A percentile compares a stretch with the other conserved stretches of the same genome.
Conservation (phyloP, 2,329 filamentous ascomycete genomes). For the Ophiocordyceps unilateralis region DNA sequence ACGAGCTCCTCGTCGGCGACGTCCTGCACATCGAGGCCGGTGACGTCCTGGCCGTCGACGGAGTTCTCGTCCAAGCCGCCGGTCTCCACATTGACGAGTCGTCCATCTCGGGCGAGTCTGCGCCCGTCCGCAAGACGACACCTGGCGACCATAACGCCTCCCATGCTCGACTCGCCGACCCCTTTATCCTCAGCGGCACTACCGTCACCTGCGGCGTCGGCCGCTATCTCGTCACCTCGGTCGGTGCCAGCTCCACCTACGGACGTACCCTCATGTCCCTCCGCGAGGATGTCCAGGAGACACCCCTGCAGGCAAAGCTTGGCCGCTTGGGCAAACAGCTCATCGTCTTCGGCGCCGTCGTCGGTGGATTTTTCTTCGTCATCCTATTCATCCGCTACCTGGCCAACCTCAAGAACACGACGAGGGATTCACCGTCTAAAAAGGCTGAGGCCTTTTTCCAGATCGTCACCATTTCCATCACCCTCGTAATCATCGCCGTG, state of each 20-base stretch:
- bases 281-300: slow-evolving; percentile 59
- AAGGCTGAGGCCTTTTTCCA: slow-evolving; percentile 41
- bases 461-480: slow-evolving; percentile 40
- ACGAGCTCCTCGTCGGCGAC: slow-evolving; percentile 58
- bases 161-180: slow-evolving; percentile 39
- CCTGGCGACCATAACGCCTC: slow-evolving; percentile 41
- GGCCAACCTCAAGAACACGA: slow-evolving; percentile 15
- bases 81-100: slow-evolving; percentile 52
- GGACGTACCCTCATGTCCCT: slow-evolving; percentile 67
- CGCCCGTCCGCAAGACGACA: slow-evolving; percentile 47
- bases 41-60: slow-evolving; percentile 54
- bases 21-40: slow-evolving; percentile 57
- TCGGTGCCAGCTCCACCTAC: slow-evolving; percentile 56
- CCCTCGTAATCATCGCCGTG: slow-evolving; percentile 41
- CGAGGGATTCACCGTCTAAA: slow-evolving; percentile 19
- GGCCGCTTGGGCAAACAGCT: slow-evolving; percentile 67
- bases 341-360: slow-evolving; percentile 21
- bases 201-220: slow-evolving; percentile 64
- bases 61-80: slow-evolving; percentile 41
- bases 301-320: slow-evolving; percentile 60
- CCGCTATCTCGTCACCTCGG: slow-evolving; percentile 57
- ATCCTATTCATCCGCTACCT: slow-evolving; percentile 23
- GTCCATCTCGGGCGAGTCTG: slow-evolving; percentile 60
- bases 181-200: slow-evolving; percentile 66
- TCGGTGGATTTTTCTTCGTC: slow-evolving; percentile 23